A percentile compares a stretch with the other conserved stretches of the same genome.
phyloP scores from a whole-genome alignment of 2,329 filamentous ascomycete genomes.

The Corinectria fuckeliana region DNA sequence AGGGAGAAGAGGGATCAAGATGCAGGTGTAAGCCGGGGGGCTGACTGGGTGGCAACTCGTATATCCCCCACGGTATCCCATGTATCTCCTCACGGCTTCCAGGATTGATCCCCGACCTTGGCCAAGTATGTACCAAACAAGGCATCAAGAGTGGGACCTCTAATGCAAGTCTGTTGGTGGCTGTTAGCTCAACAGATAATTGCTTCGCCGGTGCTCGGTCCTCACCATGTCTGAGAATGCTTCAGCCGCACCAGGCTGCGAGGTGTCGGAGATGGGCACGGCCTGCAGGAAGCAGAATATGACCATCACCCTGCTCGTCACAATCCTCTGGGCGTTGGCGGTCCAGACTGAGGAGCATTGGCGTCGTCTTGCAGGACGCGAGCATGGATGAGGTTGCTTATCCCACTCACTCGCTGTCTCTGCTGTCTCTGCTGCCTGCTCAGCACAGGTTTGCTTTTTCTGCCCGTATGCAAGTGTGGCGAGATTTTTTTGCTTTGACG shows the following conservation, averaged over 20 bases:
- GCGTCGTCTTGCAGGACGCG: no score
- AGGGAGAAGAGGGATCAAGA: no score
- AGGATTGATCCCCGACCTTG: no score
- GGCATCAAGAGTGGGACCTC: not conserved
- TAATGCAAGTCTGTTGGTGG: not conserved
- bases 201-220: not conserved
- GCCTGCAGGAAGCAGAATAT: no score
- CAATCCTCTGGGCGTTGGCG: not conserved
- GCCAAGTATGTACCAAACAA: slow-evolving; percentile 5
- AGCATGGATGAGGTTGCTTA: not conserved
- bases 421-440: not conserved
- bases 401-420: not conserved
- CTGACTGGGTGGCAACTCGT: not conserved
- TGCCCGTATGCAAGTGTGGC: not conserved
- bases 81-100: no score
- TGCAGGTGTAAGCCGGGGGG: not conserved
- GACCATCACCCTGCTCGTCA: not conserved
- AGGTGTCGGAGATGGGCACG: not conserved
- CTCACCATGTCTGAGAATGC: not conserved
- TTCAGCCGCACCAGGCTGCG: not conserved
- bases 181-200: not conserved
- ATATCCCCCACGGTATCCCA: not conserved
- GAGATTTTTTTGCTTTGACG: no score
- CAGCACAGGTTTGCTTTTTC: not conserved
- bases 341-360: no score